A percentile compares a stretch with the other conserved stretches of the same genome.
Evolutionary conservation across 441 rosid genomes (phyloP).

Genomic region (Omphalea diandra): DNA sequence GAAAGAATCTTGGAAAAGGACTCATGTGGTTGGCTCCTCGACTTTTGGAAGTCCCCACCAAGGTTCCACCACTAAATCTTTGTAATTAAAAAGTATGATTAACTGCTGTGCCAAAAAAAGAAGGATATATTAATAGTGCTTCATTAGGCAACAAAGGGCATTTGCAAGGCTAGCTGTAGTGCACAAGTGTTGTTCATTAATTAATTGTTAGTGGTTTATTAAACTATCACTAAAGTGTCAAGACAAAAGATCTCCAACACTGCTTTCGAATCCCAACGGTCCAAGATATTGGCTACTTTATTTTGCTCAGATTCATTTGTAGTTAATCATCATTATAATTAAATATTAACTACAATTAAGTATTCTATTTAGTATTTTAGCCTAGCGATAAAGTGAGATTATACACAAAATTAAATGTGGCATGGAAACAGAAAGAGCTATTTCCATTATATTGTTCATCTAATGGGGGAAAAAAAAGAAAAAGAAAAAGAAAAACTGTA

Average conservation of each 20-base stretch:
- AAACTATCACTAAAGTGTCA: background rate
- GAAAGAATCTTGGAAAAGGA: constrained; percentile 17
- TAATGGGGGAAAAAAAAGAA: too few relatives aligned
- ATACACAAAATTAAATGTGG: too few relatives aligned
- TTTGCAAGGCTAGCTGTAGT: constrained; percentile 31
- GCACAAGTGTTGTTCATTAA: constrained; percentile 12
- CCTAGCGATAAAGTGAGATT: too few relatives aligned
- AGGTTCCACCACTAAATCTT: constrained; percentile 12
- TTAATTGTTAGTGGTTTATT: constrained; percentile 6
- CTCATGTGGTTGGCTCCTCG: constrained; percentile 23
- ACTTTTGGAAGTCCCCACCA: constrained; percentile 28
- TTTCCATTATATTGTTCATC: too few relatives aligned
- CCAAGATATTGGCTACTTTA: background rate
- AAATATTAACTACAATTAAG: too few relatives aligned
- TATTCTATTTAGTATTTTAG: too few relatives aligned
- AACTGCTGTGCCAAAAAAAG: too few relatives aligned
- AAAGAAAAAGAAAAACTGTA: too few relatives aligned
- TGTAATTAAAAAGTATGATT: background rate
- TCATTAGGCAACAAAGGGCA: background rate
- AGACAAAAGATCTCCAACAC: constrained; percentile 2
- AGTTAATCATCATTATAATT: too few relatives aligned
- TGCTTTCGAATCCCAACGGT: constrained; percentile 16
- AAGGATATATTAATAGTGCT: too few relatives aligned
- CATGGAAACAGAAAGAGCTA: too few relatives aligned
- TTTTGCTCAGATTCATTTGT: background rate